A percentile compares a stretch with the other conserved stretches of the same genome.
Evolutionary conservation across 1,139 yeast species (phyloP).

Genomic region (Lipomyces yarrowii): DNA sequence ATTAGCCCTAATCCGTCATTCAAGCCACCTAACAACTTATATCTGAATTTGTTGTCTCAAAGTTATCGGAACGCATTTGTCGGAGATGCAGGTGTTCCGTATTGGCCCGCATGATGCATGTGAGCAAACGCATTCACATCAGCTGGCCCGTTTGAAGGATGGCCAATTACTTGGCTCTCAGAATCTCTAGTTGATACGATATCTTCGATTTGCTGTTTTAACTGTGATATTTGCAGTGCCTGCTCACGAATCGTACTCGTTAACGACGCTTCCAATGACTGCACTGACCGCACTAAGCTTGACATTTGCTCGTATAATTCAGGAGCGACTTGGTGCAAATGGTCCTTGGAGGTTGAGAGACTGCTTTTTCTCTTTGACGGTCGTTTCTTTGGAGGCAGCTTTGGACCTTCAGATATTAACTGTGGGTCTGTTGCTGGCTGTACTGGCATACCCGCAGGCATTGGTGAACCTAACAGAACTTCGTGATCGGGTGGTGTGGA

Average conservation of each 20-base stretch:
- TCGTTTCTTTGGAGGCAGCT: not conserved
- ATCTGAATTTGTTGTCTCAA: not conserved
- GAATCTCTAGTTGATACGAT: not conserved
- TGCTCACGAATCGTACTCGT: conserved; percentile 9
- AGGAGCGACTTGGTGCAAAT: conserved; percentile 3
- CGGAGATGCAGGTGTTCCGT: conserved; percentile 2
- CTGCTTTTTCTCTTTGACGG: not conserved
- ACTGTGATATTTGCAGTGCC: conserved; percentile 8
- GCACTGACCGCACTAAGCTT: conserved; percentile 1
- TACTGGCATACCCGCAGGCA: not conserved
- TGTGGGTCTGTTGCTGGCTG: not conserved
- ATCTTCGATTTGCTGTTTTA: conserved; percentile 9
- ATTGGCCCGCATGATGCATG: conserved; percentile 1
- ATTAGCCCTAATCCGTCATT: not conserved
- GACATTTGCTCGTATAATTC: conserved; percentile 9
- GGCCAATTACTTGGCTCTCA: not conserved
- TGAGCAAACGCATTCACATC: not conserved
- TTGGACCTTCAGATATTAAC: not conserved
- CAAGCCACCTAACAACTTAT: not conserved
- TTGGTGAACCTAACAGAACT: not conserved
- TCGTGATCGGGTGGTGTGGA: not conserved
- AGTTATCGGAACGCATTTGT: conserved; percentile 1
- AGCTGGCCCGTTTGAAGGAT: not conserved
- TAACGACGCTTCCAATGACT: conserved; percentile 2
- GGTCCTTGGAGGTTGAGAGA: not conserved